These are phyloP conservation scores for Microstegium vimineum DNA, from an alignment of 176 grass and related monocot species.

Conservation along the genomic window DNA sequence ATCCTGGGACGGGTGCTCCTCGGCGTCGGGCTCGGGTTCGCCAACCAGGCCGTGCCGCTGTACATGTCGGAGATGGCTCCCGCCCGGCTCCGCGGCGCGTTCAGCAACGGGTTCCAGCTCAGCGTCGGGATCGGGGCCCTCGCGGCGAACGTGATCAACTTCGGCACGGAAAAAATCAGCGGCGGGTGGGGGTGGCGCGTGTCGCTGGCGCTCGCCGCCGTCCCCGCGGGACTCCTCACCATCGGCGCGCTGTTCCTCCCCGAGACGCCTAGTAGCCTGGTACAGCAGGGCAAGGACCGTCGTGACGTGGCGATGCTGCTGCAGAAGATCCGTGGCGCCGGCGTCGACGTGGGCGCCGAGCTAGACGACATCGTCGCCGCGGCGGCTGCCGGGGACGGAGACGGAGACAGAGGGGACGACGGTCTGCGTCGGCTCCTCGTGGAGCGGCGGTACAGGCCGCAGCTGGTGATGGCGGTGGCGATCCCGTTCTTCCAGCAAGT, in stretches of 20 bases:
- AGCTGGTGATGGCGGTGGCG: slow-evolving; percentile 40
- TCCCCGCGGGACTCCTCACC: slow-evolving; percentile 48
- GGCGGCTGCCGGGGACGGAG: accelerated
- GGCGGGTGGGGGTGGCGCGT: slow-evolving; percentile 61
- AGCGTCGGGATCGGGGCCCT: slow-evolving; percentile 48
- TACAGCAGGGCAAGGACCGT: slow-evolving; percentile 35
- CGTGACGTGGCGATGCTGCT: slow-evolving; percentile 22
- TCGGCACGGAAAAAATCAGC: slow-evolving; percentile 52
- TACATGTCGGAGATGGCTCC: slow-evolving; percentile 89
- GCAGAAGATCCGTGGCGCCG: slow-evolving; percentile 43
- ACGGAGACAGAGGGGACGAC: neutral
- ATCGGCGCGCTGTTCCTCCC: slow-evolving; percentile 53
- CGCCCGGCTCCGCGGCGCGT: slow-evolving; percentile 48
- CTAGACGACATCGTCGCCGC: slow-evolving; percentile 37
- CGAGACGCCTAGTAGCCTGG: slow-evolving; percentile 57
- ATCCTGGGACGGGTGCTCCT: slow-evolving; percentile 58
- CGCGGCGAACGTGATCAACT: slow-evolving; percentile 60
- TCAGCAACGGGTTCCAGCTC: slow-evolving; percentile 66
- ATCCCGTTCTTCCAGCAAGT: slow-evolving; percentile 67
- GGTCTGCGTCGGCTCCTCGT: neutral
- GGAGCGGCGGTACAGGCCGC: slow-evolving; percentile 35
- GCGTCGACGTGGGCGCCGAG: slow-evolving; percentile 34
- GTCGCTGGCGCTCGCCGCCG: slow-evolving; percentile 49
- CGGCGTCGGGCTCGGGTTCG: slow-evolving; percentile 64
- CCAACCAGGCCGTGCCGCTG: slow-evolving; percentile 63